A percentile compares a stretch with the other conserved stretches of the same genome.
phyloP scores from a whole-genome alignment of 257 asterid genomes.

The Ajuga chamaepitys region DNA sequence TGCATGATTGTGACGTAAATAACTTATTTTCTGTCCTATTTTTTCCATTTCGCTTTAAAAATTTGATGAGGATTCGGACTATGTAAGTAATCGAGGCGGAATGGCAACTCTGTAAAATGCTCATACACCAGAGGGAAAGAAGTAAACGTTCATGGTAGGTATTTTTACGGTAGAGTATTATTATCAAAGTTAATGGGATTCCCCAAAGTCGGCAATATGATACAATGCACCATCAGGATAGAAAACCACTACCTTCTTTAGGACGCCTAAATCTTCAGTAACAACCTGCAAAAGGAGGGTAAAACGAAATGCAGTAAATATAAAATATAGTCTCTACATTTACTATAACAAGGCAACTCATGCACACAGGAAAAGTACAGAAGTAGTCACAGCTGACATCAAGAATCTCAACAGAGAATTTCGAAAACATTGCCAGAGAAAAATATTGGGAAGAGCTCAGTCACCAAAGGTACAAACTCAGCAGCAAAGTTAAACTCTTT shows the following conservation, averaged over 20 bases:
- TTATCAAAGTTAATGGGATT: neutral
- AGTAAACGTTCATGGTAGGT: neutral
- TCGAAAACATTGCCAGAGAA: neutral
- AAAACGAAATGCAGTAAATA: neutral
- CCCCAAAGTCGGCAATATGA: neutral
- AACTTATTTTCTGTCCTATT: too few relatives aligned
- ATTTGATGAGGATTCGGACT: too few relatives aligned
- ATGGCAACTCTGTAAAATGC: neutral
- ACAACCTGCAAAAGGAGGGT: slow-evolving; percentile 51
- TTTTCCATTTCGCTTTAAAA: too few relatives aligned
- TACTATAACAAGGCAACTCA: neutral
- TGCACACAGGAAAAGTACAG: neutral
- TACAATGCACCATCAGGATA: slow-evolving; percentile 8
- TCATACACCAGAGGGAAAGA: neutral
- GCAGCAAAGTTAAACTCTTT: neutral
- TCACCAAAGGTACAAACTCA: neutral
- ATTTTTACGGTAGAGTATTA: neutral
- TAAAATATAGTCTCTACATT: neutral
- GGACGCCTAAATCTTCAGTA: slow-evolving; percentile 73
- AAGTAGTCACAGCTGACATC: neutral
- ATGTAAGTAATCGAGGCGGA: too few relatives aligned
- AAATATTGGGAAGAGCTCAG: neutral
- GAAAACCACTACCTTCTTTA: slow-evolving; percentile 60
- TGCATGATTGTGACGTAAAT: neutral
- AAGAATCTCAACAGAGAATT: neutral